Evolutionary conservation across 2,329 filamentous ascomycete species (phyloP), one percentile per base, ranked within the genome.

Genomic region (Talaromyces marneffei): DNA sequence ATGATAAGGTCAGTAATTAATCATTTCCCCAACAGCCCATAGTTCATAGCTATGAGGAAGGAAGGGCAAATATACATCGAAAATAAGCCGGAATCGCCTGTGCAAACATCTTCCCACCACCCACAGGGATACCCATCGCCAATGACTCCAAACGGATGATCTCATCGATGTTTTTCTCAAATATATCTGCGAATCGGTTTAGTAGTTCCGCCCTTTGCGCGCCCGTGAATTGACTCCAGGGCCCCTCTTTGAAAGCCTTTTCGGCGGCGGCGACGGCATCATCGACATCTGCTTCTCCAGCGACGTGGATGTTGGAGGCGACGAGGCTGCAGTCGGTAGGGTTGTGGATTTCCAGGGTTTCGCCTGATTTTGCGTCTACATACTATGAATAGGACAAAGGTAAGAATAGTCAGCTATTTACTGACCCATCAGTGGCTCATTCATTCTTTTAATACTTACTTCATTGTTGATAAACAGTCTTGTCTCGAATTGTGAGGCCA

Each of bases 391-490:
- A 4, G 8, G 6, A 18, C 1, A 12, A 20, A 23, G 7, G 23
- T 9, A 14, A 52, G 42, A 1, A 3, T 23, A 16, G 27, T 52
- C 23, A 23, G n/a, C n/a, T 14, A 0, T 7, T 2, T 31, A 6
- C 3, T 2, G n/a, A 6, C 3, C 23, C 33, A 31, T 16, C 18
- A 20, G 10, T 23, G 5, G 9, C 10, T 31, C 10, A 40, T 20
- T 12, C 27, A 9, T 4, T 35, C 5, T 18, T 23, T 40, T 16
- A 2, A 25, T 12, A 16, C 52, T 39, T 67, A 79, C 78, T 71
- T 79, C 75, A 67, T 80, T 79, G 67, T 83, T 80, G 69, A 83
- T 82, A 66, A 82, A 81, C 59, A 83, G 72, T 18, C 64, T 50
- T 8, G 62, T 64, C 33, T 54, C 52, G 31, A 54, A 23, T 25